phyloP scores from a whole-genome alignment of 257 asterid genomes.

The Leptodermis oblonga region DNA sequence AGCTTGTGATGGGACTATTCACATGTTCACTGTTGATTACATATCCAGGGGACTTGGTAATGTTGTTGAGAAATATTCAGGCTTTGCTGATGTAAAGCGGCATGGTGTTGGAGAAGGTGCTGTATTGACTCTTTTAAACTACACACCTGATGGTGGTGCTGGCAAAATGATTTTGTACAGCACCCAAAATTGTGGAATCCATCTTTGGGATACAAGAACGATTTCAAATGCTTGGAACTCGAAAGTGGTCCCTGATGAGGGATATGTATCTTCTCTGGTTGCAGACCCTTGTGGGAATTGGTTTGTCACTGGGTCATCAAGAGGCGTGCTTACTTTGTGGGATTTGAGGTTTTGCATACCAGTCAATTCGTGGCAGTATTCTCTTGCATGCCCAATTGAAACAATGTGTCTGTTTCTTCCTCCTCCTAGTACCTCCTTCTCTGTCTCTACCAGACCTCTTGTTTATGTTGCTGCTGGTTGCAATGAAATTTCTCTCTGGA shows the following conservation, averaged over 20 bases:
- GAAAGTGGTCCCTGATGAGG: slow-evolving; percentile 81
- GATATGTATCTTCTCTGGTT: slow-evolving; percentile 77
- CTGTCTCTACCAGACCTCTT: slow-evolving; percentile 86
- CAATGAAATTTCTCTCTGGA: slow-evolving; percentile 96
- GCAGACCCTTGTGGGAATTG: slow-evolving; percentile 97
- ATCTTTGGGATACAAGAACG: slow-evolving; percentile 86
- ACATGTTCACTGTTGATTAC: slow-evolving; percentile 87
- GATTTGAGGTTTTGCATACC: slow-evolving; percentile 97
- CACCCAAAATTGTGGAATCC: slow-evolving; percentile 88
- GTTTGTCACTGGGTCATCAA: slow-evolving; percentile 97
- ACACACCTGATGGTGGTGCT: slow-evolving; percentile 62
- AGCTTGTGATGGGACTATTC: slow-evolving; percentile 87
- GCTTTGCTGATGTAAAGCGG: slow-evolving; percentile 78
- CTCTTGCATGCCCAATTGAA: slow-evolving; percentile 78
- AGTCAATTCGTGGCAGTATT: slow-evolving; percentile 89
- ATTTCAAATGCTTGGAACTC: slow-evolving; percentile 72
- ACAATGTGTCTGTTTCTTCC: slow-evolving; percentile 92
- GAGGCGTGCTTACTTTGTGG: slow-evolving; percentile 97
- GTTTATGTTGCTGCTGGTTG: slow-evolving; percentile 97
- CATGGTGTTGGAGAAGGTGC: slow-evolving; percentile 76
- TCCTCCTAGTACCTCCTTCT: slow-evolving; percentile 72
- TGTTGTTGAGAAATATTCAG: slow-evolving; percentile 92
- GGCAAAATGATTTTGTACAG: slow-evolving; percentile 75
- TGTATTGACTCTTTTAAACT: slow-evolving; percentile 74
- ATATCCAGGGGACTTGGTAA: slow-evolving; percentile 89